Evolutionary conservation across 2,329 filamentous ascomycete species (phyloP).

Genomic region (Pyricularia sp.): DNA sequence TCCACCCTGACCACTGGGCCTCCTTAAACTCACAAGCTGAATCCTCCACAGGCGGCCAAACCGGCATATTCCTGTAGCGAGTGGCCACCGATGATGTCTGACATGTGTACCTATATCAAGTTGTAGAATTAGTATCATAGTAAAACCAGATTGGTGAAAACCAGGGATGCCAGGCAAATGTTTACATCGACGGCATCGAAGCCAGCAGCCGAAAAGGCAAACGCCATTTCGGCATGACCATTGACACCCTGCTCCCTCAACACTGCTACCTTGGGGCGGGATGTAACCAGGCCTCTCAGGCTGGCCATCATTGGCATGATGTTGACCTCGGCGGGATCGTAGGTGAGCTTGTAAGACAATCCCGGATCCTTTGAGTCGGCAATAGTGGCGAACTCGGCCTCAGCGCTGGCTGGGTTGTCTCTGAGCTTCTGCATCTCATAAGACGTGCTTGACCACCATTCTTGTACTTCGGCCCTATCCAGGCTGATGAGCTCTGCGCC

Average conservation of each 20-base stretch:
- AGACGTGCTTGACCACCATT: constrained; percentile 82
- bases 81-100: constrained; percentile 71
- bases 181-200: constrained; percentile 71
- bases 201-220: constrained; percentile 83
- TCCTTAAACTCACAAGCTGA: constrained; percentile 69
- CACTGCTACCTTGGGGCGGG: constrained; percentile 71
- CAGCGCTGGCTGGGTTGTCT: constrained; percentile 80
- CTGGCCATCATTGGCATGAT: constrained; percentile 54
- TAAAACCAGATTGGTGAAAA: neutral
- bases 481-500: constrained; percentile 60
- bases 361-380: constrained; percentile 70
- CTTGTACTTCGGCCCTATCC: constrained; percentile 65
- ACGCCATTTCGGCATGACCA: constrained; percentile 95
- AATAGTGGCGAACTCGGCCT: constrained; percentile 71
- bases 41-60: constrained; percentile 90
- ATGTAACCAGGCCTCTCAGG: constrained; percentile 47
- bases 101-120: constrained; percentile 69
- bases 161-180: neutral
- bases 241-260: constrained; percentile 94
- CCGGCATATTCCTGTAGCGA: constrained; percentile 78
- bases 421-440: constrained; percentile 84
- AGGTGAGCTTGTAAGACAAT: constrained; percentile 74
- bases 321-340: constrained; percentile 62
- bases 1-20: constrained; percentile 6
- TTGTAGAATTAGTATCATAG: neutral